These are phyloP conservation scores for Tilletia setariae DNA, from an alignment of 1,284 basidiomycete genomes.

Conservation along the genomic window DNA sequence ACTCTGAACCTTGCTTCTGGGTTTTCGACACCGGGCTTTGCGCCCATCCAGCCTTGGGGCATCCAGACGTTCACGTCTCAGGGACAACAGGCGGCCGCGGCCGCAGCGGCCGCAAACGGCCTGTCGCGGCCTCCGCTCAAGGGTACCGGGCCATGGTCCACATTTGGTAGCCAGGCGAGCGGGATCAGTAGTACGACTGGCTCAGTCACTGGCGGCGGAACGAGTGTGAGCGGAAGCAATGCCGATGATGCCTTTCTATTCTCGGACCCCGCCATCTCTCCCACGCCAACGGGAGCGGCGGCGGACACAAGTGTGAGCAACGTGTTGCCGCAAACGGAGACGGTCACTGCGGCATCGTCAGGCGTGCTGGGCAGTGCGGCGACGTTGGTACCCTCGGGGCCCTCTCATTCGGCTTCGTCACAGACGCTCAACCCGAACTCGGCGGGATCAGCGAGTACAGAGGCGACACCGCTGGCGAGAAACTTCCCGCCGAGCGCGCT, in stretches of 20 bases:
- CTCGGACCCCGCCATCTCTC: background rate
- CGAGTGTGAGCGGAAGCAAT: background rate
- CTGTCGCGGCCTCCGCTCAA: slow-evolving; percentile 4
- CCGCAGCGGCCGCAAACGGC: background rate
- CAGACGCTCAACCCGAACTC: no score
- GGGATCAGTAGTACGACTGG: background rate
- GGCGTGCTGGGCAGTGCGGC: no score
- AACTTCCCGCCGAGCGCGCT: background rate
- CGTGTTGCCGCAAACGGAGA: slow-evolving; percentile 1
- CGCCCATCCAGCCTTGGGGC: background rate
- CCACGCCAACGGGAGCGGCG: background rate
- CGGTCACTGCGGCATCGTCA: slow-evolving; percentile 1
- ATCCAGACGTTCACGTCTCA: slow-evolving; percentile 1
- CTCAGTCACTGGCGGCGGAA: background rate
- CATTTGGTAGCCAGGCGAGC: slow-evolving; percentile 7
- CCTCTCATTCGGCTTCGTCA: no score
- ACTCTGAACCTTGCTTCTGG: background rate
- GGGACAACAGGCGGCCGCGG: background rate
- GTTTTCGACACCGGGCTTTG: slow-evolving; percentile 5
- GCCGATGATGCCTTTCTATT: background rate
- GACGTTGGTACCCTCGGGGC: no score
- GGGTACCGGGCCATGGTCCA: background rate
- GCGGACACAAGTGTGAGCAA: background rate
- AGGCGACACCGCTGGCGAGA: background rate
- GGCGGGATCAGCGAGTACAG: no score